These are phyloP conservation scores for Nannochloropsis salina DNA, from an alignment of 108 stramenopile species.

Conservation along the genomic window DNA sequence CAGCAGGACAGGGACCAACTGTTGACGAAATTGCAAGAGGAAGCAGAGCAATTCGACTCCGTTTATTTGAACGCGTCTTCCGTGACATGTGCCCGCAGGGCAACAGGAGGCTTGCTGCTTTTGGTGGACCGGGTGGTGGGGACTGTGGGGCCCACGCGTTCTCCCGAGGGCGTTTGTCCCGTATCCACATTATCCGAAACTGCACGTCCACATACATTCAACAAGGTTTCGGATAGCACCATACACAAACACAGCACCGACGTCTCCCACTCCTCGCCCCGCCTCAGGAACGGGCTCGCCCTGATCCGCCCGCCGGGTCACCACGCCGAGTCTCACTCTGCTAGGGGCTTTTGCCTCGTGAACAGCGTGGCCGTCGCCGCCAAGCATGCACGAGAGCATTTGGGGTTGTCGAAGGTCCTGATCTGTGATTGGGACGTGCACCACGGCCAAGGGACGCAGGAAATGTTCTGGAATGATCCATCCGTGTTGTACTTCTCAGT, in stretches of 20 bases:
- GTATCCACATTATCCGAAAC: no score
- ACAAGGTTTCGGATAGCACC: background rate
- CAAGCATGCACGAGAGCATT: background rate
- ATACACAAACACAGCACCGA: background rate
- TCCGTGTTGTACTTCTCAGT: conserved; percentile 64
- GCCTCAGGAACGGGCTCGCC: conserved; percentile 4
- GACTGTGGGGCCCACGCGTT: conserved; percentile 20
- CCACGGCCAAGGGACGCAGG: conserved; percentile 89
- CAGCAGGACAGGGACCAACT: background rate
- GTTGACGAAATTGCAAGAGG: background rate
- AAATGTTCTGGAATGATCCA: conserved; percentile 59
- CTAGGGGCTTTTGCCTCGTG: conserved; percentile 38
- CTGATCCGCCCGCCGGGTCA: conserved; percentile 44
- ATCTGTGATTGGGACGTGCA: conserved; percentile 61
- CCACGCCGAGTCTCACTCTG: conserved; percentile 39
- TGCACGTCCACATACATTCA: no score
- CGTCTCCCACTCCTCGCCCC: background rate
- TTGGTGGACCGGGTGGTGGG: background rate
- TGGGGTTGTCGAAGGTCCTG: background rate
- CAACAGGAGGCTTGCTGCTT: conserved; percentile 27
- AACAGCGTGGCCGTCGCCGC: conserved; percentile 43
- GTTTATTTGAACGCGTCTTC: conserved; percentile 36
- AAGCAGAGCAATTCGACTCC: conserved; percentile 25
- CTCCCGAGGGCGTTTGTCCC: background rate
- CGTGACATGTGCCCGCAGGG: conserved; percentile 25